These are phyloP conservation scores for Pueraria montana DNA, from an alignment of 306 rosid species.

Conservation along the genomic window DNA sequence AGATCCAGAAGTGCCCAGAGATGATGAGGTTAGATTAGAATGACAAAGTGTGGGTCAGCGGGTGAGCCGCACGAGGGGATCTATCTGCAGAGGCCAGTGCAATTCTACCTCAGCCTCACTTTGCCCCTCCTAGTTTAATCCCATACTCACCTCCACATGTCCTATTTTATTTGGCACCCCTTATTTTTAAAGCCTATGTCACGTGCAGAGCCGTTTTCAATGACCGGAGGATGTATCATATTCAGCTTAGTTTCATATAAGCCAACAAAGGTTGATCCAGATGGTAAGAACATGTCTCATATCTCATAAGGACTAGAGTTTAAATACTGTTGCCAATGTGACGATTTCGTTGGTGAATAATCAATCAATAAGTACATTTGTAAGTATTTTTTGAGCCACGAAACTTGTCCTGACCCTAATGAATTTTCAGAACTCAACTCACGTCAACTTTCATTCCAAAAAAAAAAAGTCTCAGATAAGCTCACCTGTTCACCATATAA, in stretches of 20 bases:
- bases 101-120: conserved; percentile 57
- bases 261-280: neutral
- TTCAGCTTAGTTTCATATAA: neutral
- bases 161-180: conserved; percentile 44
- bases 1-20: conserved; percentile 53
- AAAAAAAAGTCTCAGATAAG: too few relatives aligned
- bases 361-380: too few relatives aligned
- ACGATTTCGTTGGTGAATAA: too few relatives aligned
- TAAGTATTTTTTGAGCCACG: too few relatives aligned
- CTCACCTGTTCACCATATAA: too few relatives aligned
- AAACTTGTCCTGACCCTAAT: too few relatives aligned
- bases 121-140: conserved; percentile 45
- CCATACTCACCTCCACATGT: conserved; percentile 32
- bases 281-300: neutral
- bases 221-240: conserved; percentile 35
- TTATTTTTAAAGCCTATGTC: conserved; percentile 51
- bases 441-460: too few relatives aligned
- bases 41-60: conserved; percentile 74
- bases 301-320: too few relatives aligned
- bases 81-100: conserved; percentile 52
- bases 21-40: conserved; percentile 53
- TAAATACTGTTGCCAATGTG: too few relatives aligned
- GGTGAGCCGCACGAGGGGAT: conserved; percentile 92
- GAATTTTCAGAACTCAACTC: neutral
- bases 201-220: conserved; percentile 63